These are phyloP conservation scores for Ophiosphaerella korrae DNA, from an alignment of 2,329 filamentous ascomycete genomes.

Conservation along the genomic window DNA sequence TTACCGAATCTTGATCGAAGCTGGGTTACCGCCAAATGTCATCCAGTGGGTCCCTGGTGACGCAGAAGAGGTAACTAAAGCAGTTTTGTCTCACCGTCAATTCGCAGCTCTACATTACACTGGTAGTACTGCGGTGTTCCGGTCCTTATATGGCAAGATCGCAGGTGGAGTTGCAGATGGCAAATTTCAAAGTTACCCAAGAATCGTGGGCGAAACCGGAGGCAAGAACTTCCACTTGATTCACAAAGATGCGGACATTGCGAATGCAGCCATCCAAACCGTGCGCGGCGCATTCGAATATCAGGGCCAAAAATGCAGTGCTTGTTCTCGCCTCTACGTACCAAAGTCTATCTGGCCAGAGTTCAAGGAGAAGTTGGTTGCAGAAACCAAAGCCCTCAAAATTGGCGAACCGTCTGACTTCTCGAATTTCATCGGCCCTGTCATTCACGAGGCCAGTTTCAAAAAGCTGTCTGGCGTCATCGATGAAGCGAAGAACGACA, in stretches of 20 bases:
- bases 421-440: conserved; percentile 82
- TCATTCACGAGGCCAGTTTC: conserved; percentile 83
- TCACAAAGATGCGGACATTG: conserved; percentile 75
- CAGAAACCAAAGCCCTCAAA: conserved; percentile 72
- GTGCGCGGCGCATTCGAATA: conserved; percentile 88
- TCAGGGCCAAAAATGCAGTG: conserved; percentile 90
- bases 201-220: conserved; percentile 87
- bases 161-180: conserved; percentile 79
- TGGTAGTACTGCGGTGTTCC: conserved; percentile 89
- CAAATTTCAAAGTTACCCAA: conserved; percentile 82
- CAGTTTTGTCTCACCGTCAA: conserved; percentile 74
- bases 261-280: conserved; percentile 80
- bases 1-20: conserved; percentile 88
- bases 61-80: conserved; percentile 80
- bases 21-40: conserved; percentile 84
- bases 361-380: conserved; percentile 69
- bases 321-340: conserved; percentile 80
- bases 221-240: conserved; percentile 93
- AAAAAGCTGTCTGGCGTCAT: conserved; percentile 79
- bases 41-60: conserved; percentile 94
- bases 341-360: conserved; percentile 74
- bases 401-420: conserved; percentile 73
- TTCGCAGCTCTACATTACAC: conserved; percentile 96
- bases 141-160: conserved; percentile 84
- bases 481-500: conserved; percentile 77